These are phyloP conservation scores for Aurifilum marmelostoma DNA, from an alignment of 2,329 filamentous ascomycete genomes.

Conservation along the genomic window DNA sequence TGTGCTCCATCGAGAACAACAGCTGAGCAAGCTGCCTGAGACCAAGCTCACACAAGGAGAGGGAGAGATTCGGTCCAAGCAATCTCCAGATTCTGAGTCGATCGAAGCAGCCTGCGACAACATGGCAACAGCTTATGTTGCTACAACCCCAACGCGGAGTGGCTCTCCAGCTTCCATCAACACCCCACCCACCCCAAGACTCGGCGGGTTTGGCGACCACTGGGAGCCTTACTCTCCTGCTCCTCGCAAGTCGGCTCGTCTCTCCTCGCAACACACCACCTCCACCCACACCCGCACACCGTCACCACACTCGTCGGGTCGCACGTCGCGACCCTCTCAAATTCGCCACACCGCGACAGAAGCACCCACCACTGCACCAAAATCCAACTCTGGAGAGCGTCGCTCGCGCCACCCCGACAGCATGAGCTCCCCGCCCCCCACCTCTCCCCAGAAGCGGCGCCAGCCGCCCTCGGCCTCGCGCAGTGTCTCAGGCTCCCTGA, in stretches of 20 bases:
- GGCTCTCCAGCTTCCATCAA: slow-evolving; percentile 52
- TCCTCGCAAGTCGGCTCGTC: slow-evolving; percentile 65
- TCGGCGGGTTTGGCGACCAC: slow-evolving; percentile 69
- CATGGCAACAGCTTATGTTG: slow-evolving; percentile 31
- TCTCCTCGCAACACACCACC: slow-evolving; percentile 54
- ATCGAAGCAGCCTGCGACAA: neutral
- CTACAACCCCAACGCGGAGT: slow-evolving; percentile 62
- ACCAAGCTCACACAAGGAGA: neutral
- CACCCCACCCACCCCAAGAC: slow-evolving; percentile 70
- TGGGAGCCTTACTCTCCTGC: slow-evolving; percentile 72
- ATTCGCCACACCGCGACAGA: slow-evolving; percentile 37
- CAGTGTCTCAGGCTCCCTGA: slow-evolving; percentile 50
- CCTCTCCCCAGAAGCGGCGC: slow-evolving; percentile 58
- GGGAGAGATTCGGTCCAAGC: neutral
- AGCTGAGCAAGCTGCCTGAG: neutral
- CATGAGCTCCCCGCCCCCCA: slow-evolving; percentile 38
- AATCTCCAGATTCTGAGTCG: slow-evolving; percentile 6
- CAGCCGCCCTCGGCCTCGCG: slow-evolving; percentile 51
- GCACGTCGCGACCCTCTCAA: slow-evolving; percentile 33
- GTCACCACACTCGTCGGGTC: slow-evolving; percentile 48
- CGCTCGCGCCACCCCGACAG: slow-evolving; percentile 40
- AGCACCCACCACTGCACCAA: slow-evolving; percentile 24
- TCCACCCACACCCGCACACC: slow-evolving; percentile 55
- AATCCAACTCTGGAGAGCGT: slow-evolving; percentile 30
- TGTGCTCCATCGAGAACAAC: neutral